Base-by-base conservation (phyloP, 1,139 yeast species). In the Kluyveromyces sp. region DNA sequence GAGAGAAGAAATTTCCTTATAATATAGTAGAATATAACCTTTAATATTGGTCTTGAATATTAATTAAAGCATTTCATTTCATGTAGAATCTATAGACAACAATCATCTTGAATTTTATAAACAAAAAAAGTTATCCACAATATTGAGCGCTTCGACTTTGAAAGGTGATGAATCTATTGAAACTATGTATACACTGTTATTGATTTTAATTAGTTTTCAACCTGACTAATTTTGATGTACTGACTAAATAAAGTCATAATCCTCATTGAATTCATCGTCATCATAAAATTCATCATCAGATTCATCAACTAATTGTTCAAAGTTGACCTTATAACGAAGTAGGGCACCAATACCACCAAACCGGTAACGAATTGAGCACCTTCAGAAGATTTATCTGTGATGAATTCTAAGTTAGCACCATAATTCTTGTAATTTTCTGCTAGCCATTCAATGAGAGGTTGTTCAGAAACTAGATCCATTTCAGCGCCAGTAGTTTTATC, bases 261-360 rank as follows among this genome's bases (percentile, higher is more conserved):
- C 43, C 45, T 66, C 69, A 34, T 62, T 77, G 57, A 75, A 83
- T 55, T 79, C 87, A 62, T 79, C 82, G 57, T 82, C 88, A 66
- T 81, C 89, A 67, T 80, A 88, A 68, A 86, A 89, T 66, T 88
- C 96, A 61, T 87, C 96, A 54, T 86, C 96, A 50, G 86, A 79
- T 55, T 87, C 97, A 49, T 89, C 96, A 42, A 72, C 85, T 67
- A 92, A 78, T 74, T 88, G 96, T 66, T 92, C 98, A 64, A 92
- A 92, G 73, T 92, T 92, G 59, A 92, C 94, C 72, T 89, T 89
- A 72, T 92, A 92, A 74, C 98, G 88, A 68, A 92, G 76, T 62
- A 92, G 68, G 50, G 96, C 97, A 68, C 98, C 98, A 57, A 92
- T 79, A 73, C 98, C 98, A 83, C 98, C 98, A 63, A 92, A 92